Evolutionary conservation across 2,329 filamentous ascomycete genomes (phyloP).

Genomic region (Colletotrichum incanum): DNA sequence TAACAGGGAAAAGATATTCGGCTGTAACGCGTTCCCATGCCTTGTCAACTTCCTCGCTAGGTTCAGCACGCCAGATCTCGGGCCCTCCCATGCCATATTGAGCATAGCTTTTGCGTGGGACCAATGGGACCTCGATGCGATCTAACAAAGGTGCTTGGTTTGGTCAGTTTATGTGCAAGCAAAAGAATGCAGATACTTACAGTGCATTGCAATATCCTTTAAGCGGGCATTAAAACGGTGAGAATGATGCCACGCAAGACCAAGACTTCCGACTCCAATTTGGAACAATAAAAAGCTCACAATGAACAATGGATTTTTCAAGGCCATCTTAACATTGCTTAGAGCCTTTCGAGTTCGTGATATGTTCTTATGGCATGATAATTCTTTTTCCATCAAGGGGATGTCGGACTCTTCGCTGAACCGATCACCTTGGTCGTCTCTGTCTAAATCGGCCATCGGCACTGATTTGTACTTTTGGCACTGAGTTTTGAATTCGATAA

Average conservation of each 20-base stretch:
- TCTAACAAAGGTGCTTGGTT: constrained; percentile 13
- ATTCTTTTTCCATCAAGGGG: constrained; percentile 3
- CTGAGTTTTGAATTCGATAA: background rate
- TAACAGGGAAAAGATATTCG: constrained; percentile 24
- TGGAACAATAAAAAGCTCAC: constrained; percentile 18
- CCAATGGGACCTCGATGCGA: constrained; percentile 12
- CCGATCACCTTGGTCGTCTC: background rate
- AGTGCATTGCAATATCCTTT: constrained; percentile 14
- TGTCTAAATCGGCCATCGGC: background rate
- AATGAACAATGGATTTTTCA: constrained; percentile 15
- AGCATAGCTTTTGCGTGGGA: constrained; percentile 23
- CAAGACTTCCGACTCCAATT: constrained; percentile 10
- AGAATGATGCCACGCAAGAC: constrained; percentile 11
- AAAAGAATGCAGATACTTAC: background rate
- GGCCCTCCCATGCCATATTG: constrained; percentile 27
- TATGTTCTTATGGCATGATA: background rate
- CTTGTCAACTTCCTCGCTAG: constrained; percentile 32
- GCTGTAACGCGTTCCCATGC: constrained; percentile 31
- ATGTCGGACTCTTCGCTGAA: constrained; percentile 23
- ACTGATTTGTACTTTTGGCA: constrained; percentile 2
- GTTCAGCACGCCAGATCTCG: constrained; percentile 27
- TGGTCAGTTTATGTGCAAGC: background rate
- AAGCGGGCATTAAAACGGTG: constrained; percentile 4
- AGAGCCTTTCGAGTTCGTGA: background rate
- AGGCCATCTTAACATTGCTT: background rate